Evolutionary conservation across 176 grass and related monocot genomes (phyloP), one percentile per base, ranked within the genome.

Genomic region (Themeda triandra): DNA sequence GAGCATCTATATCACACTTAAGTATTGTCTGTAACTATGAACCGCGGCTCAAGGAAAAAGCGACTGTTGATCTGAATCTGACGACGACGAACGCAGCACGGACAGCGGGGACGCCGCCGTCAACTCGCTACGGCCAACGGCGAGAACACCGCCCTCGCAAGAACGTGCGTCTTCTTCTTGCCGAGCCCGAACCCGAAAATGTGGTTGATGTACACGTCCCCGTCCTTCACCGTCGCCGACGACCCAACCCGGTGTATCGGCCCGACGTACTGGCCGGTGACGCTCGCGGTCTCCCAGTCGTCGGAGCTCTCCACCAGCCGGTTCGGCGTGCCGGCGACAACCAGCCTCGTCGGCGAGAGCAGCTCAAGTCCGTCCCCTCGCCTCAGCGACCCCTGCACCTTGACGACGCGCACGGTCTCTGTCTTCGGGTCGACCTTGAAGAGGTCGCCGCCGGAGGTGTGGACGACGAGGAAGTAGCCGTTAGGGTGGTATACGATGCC

Each of bases 391-490:
- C 96, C 93, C 39, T 25, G 54, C 30, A 95, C 89, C 40, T 78
- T 79, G 37, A 98, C 91, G 64, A 95, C 30, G 73, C 48, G 63
- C 46, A 92, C 88, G 14, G 48, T 66, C 73, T 73, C 93, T 0
- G 77, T 89, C 64, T 7, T 66, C 0, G 74, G 81, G 66, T 92
- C 62, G 70, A 98, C 71, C 88, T 93, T 98, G 79, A 95, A 98
- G 70, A 95, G 89, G 89, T 89, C 60, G 11, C 96, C 93, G 40
- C 91, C 88, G 0, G 89, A 80, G 49, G 91, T 95, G 89, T 98
- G 96, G 49, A 98, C 79, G 72, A 92, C 91, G 19, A 98, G 88
- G 40, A 98, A 87, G 85, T 93, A 98, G 58, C 93, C 93, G 73
- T 86, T 92, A 12, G 93, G 93, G 62, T 98, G 91, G 87, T 92